These are phyloP conservation scores for Aspergillus sclerotialis DNA, from an alignment of 2,329 filamentous ascomycete genomes.

Conservation along the genomic window DNA sequence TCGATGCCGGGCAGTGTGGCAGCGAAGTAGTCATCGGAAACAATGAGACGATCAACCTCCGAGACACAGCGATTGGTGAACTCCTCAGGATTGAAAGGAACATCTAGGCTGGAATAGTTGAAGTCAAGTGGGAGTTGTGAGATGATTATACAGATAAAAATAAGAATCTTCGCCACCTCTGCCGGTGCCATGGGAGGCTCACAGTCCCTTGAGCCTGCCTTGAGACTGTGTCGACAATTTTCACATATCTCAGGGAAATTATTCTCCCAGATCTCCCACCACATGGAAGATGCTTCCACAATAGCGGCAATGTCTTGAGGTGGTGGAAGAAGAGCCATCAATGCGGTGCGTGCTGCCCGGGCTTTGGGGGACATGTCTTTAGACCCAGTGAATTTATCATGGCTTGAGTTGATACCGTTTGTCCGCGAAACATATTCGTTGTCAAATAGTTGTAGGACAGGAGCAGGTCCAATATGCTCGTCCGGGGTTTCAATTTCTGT, in stretches of 20 bases:
- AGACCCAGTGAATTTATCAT: conserved; percentile 15
- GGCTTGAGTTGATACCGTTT: conserved; percentile 19
- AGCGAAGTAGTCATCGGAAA: conserved; percentile 44
- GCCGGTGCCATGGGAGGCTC: conserved; percentile 23
- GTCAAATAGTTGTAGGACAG: conserved; percentile 31
- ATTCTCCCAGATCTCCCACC: conserved; percentile 26
- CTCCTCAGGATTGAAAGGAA: conserved; percentile 35
- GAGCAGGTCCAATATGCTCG: conserved; percentile 26
- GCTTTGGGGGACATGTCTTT: conserved; percentile 22
- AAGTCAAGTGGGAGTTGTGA: conserved; percentile 34
- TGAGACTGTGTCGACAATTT: conserved; percentile 8
- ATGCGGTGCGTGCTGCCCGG: conserved; percentile 15
- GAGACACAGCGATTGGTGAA: conserved; percentile 42
- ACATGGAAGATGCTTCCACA: conserved; percentile 20
- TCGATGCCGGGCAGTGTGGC: conserved; percentile 49
- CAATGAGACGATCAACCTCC: conserved; percentile 42
- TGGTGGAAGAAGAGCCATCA: conserved; percentile 29
- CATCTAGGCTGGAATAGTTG: conserved; percentile 28
- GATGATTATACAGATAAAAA: conserved; percentile 40
- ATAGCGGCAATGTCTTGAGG: conserved; percentile 24
- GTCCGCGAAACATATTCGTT: conserved; percentile 30
- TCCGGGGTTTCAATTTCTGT: conserved; percentile 15
- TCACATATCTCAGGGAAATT: conserved; percentile 26
- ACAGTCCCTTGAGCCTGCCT: conserved; percentile 2
- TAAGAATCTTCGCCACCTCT: conserved; percentile 34